Evolutionary conservation across 192 early-diverging fungal species (phyloP).

Genomic region (Linnemannia elongata): DNA sequence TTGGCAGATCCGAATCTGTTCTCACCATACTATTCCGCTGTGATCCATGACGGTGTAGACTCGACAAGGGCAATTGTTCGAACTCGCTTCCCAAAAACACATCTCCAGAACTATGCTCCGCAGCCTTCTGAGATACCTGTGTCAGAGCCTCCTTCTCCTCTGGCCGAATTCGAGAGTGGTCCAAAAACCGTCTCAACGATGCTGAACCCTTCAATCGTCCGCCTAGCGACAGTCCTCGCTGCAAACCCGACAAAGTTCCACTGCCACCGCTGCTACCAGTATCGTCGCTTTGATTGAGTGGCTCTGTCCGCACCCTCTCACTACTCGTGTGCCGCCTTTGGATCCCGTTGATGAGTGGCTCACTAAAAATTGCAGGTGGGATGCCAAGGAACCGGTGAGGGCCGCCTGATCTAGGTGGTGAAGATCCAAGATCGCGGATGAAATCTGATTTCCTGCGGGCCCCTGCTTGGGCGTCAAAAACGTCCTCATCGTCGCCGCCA

Average conservation of each 20-base stretch:
- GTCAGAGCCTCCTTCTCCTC: conserved; percentile 22
- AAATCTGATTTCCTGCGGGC: conserved; percentile 20
- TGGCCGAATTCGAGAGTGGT: not conserved
- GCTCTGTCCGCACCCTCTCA: not conserved
- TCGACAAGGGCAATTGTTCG: not conserved
- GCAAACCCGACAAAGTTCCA: not conserved
- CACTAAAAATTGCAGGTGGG: not conserved
- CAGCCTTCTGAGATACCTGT: not conserved
- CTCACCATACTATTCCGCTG: not conserved
- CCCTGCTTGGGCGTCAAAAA: not conserved
- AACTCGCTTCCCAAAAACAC: not conserved
- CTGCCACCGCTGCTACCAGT: not conserved
- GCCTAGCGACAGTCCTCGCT: conserved; percentile 14
- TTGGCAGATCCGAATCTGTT: not conserved
- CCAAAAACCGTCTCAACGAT: conserved; percentile 9
- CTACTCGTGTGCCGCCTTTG: not conserved
- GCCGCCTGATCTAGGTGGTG: not conserved
- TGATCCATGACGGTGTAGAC: too few species aligned
- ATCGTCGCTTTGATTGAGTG: not conserved
- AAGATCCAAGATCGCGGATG: conserved; percentile 40
- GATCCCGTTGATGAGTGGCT: not conserved
- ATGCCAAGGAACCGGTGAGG: not conserved
- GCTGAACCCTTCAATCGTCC: conserved; percentile 7
- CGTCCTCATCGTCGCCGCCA: not conserved
- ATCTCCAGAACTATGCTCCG: not conserved